These are phyloP conservation scores for Termitomyces sp. DNA, from an alignment of 768 basidiomycete species.

Conservation along the genomic window DNA sequence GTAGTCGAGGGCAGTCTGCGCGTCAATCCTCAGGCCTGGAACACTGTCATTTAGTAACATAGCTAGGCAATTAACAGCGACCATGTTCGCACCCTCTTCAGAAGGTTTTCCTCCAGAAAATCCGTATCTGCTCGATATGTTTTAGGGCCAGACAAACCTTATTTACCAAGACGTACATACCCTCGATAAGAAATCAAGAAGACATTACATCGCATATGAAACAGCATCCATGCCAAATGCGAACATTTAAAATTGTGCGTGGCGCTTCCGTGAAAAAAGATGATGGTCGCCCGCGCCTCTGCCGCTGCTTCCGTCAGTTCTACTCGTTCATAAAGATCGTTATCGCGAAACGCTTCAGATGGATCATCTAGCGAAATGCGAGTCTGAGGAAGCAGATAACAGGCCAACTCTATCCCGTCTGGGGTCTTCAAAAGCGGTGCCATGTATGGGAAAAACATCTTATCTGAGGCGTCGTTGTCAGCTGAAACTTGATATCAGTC, in stretches of 20 bases:
- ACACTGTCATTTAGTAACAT: neutral
- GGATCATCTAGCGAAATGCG: neutral
- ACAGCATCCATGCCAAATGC: slow-evolving; percentile 61
- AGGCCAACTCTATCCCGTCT: slow-evolving; percentile 11
- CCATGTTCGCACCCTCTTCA: slow-evolving; percentile 53
- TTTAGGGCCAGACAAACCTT: neutral
- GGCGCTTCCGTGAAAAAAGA: slow-evolving; percentile 86
- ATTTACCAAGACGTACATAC: slow-evolving; percentile 33
- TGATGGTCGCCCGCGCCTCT: slow-evolving; percentile 55
- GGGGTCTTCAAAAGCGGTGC: slow-evolving; percentile 10
- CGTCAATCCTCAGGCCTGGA: slow-evolving; percentile 68
- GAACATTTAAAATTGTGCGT: slow-evolving; percentile 72
- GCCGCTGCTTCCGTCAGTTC: slow-evolving; percentile 13
- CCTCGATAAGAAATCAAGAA: slow-evolving; percentile 87
- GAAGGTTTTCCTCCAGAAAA: slow-evolving; percentile 72
- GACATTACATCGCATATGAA: slow-evolving; percentile 73
- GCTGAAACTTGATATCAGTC: neutral
- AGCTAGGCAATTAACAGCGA: neutral
- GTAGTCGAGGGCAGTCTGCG: slow-evolving; percentile 74
- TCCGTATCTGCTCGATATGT: slow-evolving; percentile 55
- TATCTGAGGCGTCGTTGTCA: neutral
- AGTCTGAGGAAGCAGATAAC: slow-evolving; percentile 13
- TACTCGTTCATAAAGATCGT: neutral
- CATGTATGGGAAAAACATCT: slow-evolving; percentile 3
- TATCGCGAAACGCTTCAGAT: too few species aligned